phyloP scores from a whole-genome alignment of 2,329 filamentous ascomycete genomes.

The Apiospora kogelbergensis region DNA sequence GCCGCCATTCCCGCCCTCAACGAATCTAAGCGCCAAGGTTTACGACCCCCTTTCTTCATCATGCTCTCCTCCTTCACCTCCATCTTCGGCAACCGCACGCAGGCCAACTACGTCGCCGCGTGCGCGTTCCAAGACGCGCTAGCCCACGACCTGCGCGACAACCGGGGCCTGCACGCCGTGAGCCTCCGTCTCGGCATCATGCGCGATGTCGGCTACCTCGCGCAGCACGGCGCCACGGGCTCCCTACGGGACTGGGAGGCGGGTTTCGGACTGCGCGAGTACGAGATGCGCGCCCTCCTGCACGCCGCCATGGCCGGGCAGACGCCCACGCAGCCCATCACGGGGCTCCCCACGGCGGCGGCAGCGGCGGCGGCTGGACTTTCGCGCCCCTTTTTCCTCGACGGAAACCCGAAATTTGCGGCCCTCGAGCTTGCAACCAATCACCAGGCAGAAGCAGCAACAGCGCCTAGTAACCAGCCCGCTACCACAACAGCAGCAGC shows the following conservation, averaged over 20 bases:
- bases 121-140: slow-evolving; percentile 33
- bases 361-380: not conserved
- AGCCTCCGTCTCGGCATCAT: slow-evolving; percentile 34
- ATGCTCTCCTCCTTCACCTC: slow-evolving; percentile 21
- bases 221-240: slow-evolving; percentile 1
- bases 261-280: slow-evolving; percentile 1
- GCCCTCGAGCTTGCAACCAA: not conserved
- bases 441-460: not conserved
- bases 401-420: not conserved
- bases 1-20: slow-evolving; percentile 7
- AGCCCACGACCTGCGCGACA: slow-evolving; percentile 24
- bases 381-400: slow-evolving; percentile 1
- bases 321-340: slow-evolving; percentile 7
- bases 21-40: not conserved
- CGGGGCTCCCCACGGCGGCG: not conserved
- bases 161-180: slow-evolving; percentile 27
- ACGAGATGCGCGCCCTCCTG: slow-evolving; percentile 6
- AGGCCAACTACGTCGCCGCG: slow-evolving; percentile 34
- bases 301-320: slow-evolving; percentile 7
- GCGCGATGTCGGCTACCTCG: slow-evolving; percentile 15
- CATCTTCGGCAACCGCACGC: slow-evolving; percentile 21
- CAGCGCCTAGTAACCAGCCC: too few species aligned
- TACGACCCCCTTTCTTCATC: slow-evolving; percentile 26
- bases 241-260: not conserved
- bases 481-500: not conserved